Conservation (phyloP, 768 basidiomycete species). For the Lactarius sp. region DNA sequence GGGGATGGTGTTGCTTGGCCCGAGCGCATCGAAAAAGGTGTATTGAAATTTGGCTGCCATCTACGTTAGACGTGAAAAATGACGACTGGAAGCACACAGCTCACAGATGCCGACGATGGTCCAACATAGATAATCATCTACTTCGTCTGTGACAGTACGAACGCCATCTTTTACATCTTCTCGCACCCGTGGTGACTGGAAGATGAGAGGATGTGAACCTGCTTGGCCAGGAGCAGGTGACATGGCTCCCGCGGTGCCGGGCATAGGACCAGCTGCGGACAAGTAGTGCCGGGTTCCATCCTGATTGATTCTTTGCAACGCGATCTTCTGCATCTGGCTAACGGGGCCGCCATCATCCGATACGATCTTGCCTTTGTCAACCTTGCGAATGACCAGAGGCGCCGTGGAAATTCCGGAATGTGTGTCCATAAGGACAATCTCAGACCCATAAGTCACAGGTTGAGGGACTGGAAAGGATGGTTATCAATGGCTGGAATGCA, state of each 20-base stretch:
- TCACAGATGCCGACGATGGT: constrained; percentile 92
- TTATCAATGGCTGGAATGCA: neutral
- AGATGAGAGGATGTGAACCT: constrained; percentile 76
- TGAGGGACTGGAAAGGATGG: constrained; percentile 49
- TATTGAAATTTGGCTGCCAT: constrained; percentile 83
- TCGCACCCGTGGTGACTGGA: constrained; percentile 72
- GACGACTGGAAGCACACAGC: constrained; percentile 31
- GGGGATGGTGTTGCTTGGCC: constrained; percentile 71
- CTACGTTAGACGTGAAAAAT: constrained; percentile 17
- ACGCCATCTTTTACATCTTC: constrained; percentile 80
- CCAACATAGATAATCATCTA: constrained; percentile 95
- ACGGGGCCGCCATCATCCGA: constrained; percentile 88
- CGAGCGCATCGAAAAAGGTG: constrained; percentile 88
- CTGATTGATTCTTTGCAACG: constrained; percentile 75
- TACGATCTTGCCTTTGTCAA: constrained; percentile 85
- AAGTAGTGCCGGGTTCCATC: constrained; percentile 85
- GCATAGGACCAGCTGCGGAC: constrained; percentile 81
- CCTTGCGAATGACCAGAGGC: constrained; percentile 84
- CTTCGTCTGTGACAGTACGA: constrained; percentile 74
- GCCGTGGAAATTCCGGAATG: constrained; percentile 82
- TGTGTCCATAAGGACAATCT: constrained; percentile 79
- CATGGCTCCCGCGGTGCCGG: constrained; percentile 63
- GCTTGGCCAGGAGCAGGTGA: constrained; percentile 77
- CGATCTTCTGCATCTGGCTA: constrained; percentile 96
- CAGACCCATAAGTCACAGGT: constrained; percentile 88